Percentiles rank a stretch among this genome's conserved stretches.
These are phyloP conservation scores for Venturiaceae sp. DNA, from an alignment of 2,329 filamentous ascomycete genomes.

Conservation along the genomic window DNA sequence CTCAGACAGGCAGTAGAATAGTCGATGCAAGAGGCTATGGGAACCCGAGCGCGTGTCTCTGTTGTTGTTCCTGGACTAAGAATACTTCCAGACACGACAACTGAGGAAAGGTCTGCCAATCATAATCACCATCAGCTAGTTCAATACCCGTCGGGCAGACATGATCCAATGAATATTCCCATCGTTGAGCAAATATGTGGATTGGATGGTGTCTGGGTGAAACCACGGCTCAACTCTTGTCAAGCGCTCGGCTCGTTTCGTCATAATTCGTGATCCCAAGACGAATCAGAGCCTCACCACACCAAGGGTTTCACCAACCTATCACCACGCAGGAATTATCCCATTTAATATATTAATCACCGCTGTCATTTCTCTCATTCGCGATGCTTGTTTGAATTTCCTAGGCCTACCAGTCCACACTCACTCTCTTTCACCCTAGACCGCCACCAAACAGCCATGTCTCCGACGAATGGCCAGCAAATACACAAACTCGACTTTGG, in stretches of 20 bases:
- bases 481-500: conserved; percentile 43
- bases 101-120: too few species aligned
- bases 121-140: not conserved
- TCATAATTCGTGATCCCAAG: not conserved
- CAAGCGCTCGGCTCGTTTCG: not conserved
- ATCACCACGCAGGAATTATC: not conserved
- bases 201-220: not conserved
- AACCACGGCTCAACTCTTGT: not conserved
- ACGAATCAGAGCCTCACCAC: too few species aligned
- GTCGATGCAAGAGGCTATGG: too few species aligned
- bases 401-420: not conserved
- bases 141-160: not conserved
- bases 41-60: not conserved
- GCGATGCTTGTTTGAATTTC: not conserved
- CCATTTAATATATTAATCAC: not conserved
- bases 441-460: not conserved
- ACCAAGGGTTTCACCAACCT: not conserved
- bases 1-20: too few species aligned
- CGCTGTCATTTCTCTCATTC: not conserved
- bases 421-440: not conserved
- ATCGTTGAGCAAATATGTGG: not conserved
- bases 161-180: not conserved
- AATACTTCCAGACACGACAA: not conserved
- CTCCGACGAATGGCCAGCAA: conserved; percentile 3
- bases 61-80: not conserved